Percentiles rank a stretch among this genome's conserved stretches.
Conservation (phyloP, 1,284 basidiomycete species). For the Takashimella koratensis region DNA sequence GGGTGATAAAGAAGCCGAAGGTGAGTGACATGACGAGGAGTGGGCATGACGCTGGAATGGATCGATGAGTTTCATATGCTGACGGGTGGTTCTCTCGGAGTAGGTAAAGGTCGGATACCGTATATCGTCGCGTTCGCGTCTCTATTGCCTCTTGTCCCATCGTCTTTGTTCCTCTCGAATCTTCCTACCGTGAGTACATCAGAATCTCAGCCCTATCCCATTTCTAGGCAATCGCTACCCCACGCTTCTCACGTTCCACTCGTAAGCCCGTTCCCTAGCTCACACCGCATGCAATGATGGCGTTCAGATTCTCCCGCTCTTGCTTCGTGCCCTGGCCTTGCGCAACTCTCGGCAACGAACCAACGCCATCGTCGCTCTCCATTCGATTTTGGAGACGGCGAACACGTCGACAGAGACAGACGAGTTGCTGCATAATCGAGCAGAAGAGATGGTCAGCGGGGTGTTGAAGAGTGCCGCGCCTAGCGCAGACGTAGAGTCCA, state of each 20-base stretch:
- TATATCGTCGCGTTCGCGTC: conserved; percentile 81
- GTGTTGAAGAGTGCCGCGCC: conserved; percentile 56
- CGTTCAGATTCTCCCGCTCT: conserved; percentile 74
- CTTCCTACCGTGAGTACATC: conserved; percentile 65
- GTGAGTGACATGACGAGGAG: no score
- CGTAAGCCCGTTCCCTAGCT: not conserved
- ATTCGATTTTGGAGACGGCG: conserved; percentile 64
- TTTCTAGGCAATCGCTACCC: no score
- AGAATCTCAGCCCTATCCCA: no score
- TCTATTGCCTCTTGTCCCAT: conserved; percentile 75
- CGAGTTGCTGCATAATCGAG: conserved; percentile 63
- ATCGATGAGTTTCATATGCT: conserved; percentile 21
- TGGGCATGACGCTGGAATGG: not conserved
- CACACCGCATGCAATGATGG: not conserved
- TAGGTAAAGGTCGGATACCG: conserved; percentile 57
- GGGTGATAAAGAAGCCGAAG: conserved; percentile 51
- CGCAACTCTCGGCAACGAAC: conserved; percentile 68
- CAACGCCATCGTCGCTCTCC: conserved; percentile 76
- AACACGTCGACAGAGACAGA: conserved; percentile 44
- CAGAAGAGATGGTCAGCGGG: conserved; percentile 64
- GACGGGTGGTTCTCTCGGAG: conserved; percentile 50
- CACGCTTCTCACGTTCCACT: no score
- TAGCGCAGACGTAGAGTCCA: conserved; percentile 53
- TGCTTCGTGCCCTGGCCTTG: conserved; percentile 78
- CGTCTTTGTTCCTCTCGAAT: conserved; percentile 63